Conservation (phyloP, 192 early-diverging fungal species). For the Entrophospora sp. region DNA sequence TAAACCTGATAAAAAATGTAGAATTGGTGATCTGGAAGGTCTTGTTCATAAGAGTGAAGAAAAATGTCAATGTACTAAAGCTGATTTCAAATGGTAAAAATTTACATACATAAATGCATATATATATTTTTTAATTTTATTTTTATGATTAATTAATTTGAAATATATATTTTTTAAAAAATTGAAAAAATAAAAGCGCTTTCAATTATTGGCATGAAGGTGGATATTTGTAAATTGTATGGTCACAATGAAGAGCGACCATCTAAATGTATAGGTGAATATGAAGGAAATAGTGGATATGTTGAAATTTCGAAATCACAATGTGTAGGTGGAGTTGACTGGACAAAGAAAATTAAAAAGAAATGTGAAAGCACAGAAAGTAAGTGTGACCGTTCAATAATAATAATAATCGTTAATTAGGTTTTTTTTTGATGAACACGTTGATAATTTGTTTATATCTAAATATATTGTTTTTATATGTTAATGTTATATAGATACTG, state of each 20-base stretch:
- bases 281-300: conserved; percentile 73
- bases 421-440: background rate
- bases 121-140: background rate
- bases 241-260: conserved; percentile 75
- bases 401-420: background rate
- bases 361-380: conserved; percentile 55
- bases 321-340: conserved; percentile 68
- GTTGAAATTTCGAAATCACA: conserved; percentile 60
- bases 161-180: background rate
- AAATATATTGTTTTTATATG: too few relatives aligned
- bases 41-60: conserved; percentile 37
- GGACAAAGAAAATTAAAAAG: conserved; percentile 52
- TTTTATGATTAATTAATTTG: background rate
- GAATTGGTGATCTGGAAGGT: conserved; percentile 57
- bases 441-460: background rate
- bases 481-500: too few relatives aligned
- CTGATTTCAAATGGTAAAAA: conserved; percentile 79
- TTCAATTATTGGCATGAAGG: conserved; percentile 65
- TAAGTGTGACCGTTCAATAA: background rate
- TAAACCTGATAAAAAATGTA: conserved; percentile 58
- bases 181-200: conserved; percentile 31
- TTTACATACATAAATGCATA: too few relatives aligned
- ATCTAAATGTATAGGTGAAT: conserved; percentile 53
- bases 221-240: conserved; percentile 56
- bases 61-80: conserved; percentile 63